Percentiles rank a stretch among this genome's conserved stretches.
Conservation (phyloP, 2,329 filamentous ascomycete genomes). For the Daldinia sp. region DNA sequence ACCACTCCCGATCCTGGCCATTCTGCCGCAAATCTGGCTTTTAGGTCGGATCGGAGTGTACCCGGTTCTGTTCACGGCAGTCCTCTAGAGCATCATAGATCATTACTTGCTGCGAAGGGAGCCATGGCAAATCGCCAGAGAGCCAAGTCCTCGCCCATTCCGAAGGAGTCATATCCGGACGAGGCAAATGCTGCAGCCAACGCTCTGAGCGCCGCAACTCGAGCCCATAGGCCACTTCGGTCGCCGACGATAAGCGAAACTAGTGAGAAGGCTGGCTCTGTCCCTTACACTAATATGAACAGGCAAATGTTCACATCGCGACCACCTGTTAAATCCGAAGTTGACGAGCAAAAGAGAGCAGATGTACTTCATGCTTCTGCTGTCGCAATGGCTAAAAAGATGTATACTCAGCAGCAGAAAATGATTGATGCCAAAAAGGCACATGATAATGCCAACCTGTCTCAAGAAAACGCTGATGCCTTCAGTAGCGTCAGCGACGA, state of each 20-base stretch:
- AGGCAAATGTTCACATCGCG: conserved; percentile 80
- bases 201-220: conserved; percentile 76
- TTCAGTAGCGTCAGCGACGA: conserved; percentile 48
- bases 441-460: conserved; percentile 46
- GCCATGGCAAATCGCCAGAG: conserved; percentile 74
- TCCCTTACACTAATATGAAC: conserved; percentile 72
- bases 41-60: conserved; percentile 58
- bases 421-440: conserved; percentile 60
- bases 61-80: conserved; percentile 53
- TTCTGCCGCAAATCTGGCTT: conserved; percentile 75
- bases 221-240: conserved; percentile 65
- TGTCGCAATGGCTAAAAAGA: conserved; percentile 86
- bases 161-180: conserved; percentile 60
- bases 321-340: conserved; percentile 75
- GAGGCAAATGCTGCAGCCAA: conserved; percentile 68
- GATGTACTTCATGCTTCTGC: conserved; percentile 83
- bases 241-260: conserved; percentile 58
- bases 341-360: conserved; percentile 75
- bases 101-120: conserved; percentile 77
- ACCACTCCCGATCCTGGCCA: conserved; percentile 60
- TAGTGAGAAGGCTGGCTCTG: conserved; percentile 69
- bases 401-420: conserved; percentile 77
- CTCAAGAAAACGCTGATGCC: conserved; percentile 46
- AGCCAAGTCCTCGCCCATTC: conserved; percentile 68
- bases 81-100: conserved; percentile 65